Evolutionary conservation across 352 stramenopile species (phyloP), one percentile per base, ranked within the genome.

Genomic region (Pythium pectinolyticum): DNA sequence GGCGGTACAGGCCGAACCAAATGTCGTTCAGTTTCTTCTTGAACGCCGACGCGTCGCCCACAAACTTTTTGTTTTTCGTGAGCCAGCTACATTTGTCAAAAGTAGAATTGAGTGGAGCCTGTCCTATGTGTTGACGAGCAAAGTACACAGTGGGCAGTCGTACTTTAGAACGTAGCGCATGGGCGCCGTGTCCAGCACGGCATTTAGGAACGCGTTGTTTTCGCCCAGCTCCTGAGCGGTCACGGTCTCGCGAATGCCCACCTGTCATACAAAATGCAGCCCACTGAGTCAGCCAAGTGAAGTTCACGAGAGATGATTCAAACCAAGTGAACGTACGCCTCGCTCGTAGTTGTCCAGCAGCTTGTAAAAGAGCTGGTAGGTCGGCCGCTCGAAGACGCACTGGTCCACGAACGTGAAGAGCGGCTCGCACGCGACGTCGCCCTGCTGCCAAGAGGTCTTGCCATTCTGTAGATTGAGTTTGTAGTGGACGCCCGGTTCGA

Each of bases 91-190:
- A 70, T n/a, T n/a, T n/a, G n/a, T n/a, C n/a, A n/a, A n/a, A n/a
- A n/a, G n/a, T n/a, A n/a, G n/a, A n/a, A n/a, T n/a, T n/a, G n/a
- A n/a, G n/a, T n/a, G n/a, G n/a, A n/a, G n/a, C n/a, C n/a, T n/a
- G n/a, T n/a, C n/a, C n/a, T n/a, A n/a, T n/a, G n/a, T n/a, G n/a
- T n/a, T n/a, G n/a, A n/a, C n/a, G n/a, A n/a, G n/a, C n/a, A n/a
- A n/a, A n/a, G n/a, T n/a, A n/a, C n/a, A n/a, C n/a, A n/a, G n/a
- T n/a, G n/a, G n/a, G n/a, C n/a, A n/a, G n/a, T n/a, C 60, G 66
- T 90, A 98, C 74, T 87, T 76, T 73, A 97, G 90, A 25, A 78
- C 87, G 72, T 98, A 99, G 61, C 94, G 93, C 92, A 98, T 98
- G 11, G 92, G 88, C 28, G 80, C 78, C 15, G 94, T 98, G 55